Evolutionary conservation across 352 stramenopile species (phyloP).

Genomic region (Pythium sp.): DNA sequence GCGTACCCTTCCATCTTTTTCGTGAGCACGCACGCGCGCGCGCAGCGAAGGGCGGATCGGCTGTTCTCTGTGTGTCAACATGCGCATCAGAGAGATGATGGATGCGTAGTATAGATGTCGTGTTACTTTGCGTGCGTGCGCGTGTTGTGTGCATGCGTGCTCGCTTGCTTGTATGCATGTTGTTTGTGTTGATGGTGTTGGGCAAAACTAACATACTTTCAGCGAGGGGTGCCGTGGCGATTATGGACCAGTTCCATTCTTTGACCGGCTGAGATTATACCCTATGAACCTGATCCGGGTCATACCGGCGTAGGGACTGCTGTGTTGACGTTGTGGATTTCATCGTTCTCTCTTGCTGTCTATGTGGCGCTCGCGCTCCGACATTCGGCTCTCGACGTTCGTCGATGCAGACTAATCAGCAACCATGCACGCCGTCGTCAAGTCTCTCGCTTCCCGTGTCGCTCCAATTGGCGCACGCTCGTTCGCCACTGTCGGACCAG

Average conservation of each 20-base stretch:
- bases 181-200: background rate
- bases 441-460: constrained; percentile 30
- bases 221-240: constrained; percentile 55
- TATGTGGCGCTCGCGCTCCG: background rate
- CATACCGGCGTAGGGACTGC: constrained; percentile 63
- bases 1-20: constrained; percentile 9
- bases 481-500: constrained; percentile 50
- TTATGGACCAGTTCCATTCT: constrained; percentile 47
- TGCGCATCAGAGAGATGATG: background rate
- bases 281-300: constrained; percentile 68
- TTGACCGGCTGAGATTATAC: constrained; percentile 63
- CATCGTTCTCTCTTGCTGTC: constrained; percentile 8
- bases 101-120: background rate
- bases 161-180: background rate
- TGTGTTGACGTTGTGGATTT: constrained; percentile 38
- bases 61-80: background rate
- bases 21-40: background rate
- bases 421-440: constrained; percentile 37
- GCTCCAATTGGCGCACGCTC: constrained; percentile 20
- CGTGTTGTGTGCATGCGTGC: background rate
- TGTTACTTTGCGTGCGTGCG: background rate
- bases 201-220: constrained; percentile 37
- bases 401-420: constrained; percentile 2
- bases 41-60: background rate
- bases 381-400: background rate